Evolutionary conservation across 2,329 filamentous ascomycete species (phyloP), one percentile per base, ranked within the genome.

Genomic region (Fusarium annulatum): DNA sequence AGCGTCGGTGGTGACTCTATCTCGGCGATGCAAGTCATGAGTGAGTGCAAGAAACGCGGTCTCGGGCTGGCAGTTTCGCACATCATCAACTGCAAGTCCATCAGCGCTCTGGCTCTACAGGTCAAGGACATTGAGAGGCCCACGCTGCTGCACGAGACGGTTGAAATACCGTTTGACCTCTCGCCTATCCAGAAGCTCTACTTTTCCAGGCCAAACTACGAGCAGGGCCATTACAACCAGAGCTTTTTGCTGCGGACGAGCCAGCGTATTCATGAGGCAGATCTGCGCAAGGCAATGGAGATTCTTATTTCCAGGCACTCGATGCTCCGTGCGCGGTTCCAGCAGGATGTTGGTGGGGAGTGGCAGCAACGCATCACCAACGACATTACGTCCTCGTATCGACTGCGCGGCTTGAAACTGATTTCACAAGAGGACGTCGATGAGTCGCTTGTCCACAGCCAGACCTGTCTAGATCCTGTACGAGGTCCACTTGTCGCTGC

Each of bases 1-100:
- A 76, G 76, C 21, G 73, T 84, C 3, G 84, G 84, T 2, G 84
- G 84, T 9, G 84, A 86, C 59, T 85, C 84, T 7, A 84, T 85
- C 43, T 79, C 77, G 0, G 83, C 84, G 5, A 85, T 85, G 80
- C 78, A 80, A 14, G 77, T 83, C 1, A 80, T 80, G 55, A 84
- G 86, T 12, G 76, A 79, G 51, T 80, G 79, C 28, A 78, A 76
- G 56, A 77, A 79, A 34, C 75, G 74, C 1, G 76, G 75, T 1
- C 61, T 82, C 1, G 72, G 72, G 7, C 51, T 81, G 11, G 68
- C 75, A 0, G 81, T 82, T 16, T 77, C 75, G 12, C 67, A 80
- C 34, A 75, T 81, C 43, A 76, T 80, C 33, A 59, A 65, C 12
- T 76, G 77, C 59, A 79, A 79, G 63, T 80, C 78, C 0, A 74